Base-by-base conservation (phyloP, 2,329 filamentous ascomycete genomes). In the Trichoderma hamatum region DNA sequence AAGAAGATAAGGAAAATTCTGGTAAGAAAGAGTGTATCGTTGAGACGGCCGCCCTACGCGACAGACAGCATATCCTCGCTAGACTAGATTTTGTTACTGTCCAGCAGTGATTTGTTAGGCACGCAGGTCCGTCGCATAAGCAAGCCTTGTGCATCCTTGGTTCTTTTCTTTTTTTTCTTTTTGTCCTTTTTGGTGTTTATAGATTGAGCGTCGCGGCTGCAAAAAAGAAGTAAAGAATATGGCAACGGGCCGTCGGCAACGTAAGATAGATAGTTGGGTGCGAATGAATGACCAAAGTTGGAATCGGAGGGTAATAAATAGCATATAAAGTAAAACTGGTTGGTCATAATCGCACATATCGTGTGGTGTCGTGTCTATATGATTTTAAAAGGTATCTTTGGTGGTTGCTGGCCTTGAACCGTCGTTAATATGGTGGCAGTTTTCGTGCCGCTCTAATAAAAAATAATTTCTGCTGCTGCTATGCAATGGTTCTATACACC, bases 321-420 rank as follows among this genome's bases (percentile, higher is more conserved):
- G 62, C 56, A 65, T 70, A 67, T 70, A 67, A 67, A 56, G 51
- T 54, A 62, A 61, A 71, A 69, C 49, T 43, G 63, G 60, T 55
- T 52, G 63, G 60, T 70, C 66, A 56, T 60, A 55, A 54, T 70
- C 73, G 72, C 71, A 72, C 74, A 67, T 72, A 74, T 73, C 76
- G 72, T 73, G 72, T 69, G 71, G 73, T 73, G 72, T 75, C 74
- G 76, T 73, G 71, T 79, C 76, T 78, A 78, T 78, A 75, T 77
- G 72, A 55, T 70, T 60, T 21, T 6, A 51, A 46, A 71, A 72
- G 69, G 70, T 71, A 72, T 72, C 63, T 72, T 71, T 71, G 39
- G 39, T 43, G 10, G 73, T 72, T 34, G 51, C 54, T 21, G 65
- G 69, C 65, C 64, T 59, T 52, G 49, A 54, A 68, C 69, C 65